These are phyloP conservation scores for Kalanchoe fedtschenkoi DNA, from an alignment of 164 flowering plant genomes.

Conservation along the genomic window DNA sequence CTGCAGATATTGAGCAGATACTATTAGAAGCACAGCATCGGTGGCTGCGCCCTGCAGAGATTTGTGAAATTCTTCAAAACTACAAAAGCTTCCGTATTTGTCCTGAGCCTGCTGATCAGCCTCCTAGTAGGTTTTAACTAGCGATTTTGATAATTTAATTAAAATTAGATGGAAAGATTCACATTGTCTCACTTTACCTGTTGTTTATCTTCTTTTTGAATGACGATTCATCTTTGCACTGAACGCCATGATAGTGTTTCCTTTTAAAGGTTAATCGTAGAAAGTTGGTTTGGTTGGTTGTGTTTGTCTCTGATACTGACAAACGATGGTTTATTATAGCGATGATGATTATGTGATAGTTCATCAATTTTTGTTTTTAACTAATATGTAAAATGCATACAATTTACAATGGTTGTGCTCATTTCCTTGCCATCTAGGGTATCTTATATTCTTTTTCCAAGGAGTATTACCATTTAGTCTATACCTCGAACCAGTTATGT, in stretches of 20 bases:
- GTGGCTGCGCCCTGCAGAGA: constrained; percentile 68
- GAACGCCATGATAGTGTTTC: neutral
- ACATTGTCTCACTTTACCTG: neutral
- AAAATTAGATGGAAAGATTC: neutral
- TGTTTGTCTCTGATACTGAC: too few species aligned
- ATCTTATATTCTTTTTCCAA: too few species aligned
- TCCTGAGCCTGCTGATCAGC: constrained; percentile 70
- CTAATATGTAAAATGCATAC: too few species aligned
- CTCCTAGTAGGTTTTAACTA: constrained; percentile 50
- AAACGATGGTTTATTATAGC: too few species aligned
- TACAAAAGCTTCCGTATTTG: constrained; percentile 56
- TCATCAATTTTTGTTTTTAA: too few species aligned
- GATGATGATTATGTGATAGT: too few species aligned
- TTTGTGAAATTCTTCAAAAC: constrained; percentile 65
- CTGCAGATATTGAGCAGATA: constrained; percentile 42
- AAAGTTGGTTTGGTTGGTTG: too few species aligned
- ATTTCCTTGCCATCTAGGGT: too few species aligned
- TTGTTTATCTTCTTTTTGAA: neutral
- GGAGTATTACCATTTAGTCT: too few species aligned
- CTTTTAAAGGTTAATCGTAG: too few species aligned
- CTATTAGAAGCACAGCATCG: constrained; percentile 44
- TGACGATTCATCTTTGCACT: neutral
- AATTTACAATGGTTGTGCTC: too few species aligned
- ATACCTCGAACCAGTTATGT: too few species aligned
- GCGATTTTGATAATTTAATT: neutral